Conservation (phyloP, 2,329 filamentous ascomycete genomes). For the Aspergillus uvarum region DNA sequence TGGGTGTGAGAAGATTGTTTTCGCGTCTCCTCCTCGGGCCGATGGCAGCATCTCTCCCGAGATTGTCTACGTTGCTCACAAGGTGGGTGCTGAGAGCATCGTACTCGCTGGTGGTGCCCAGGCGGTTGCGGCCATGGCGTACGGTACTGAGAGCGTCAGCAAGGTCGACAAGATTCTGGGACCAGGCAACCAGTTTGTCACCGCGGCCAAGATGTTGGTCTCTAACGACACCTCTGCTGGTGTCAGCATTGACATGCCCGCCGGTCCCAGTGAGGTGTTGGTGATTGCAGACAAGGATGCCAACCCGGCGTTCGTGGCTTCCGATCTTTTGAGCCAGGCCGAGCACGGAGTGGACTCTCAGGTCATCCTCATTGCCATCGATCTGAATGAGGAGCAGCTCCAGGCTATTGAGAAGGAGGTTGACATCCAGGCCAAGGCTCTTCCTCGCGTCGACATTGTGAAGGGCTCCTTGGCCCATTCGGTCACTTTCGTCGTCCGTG, state of each 20-base stretch:
- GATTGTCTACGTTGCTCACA: conserved; percentile 96
- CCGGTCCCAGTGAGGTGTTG: conserved; percentile 93
- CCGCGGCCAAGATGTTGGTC: conserved; percentile 96
- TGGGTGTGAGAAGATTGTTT: conserved; percentile 89
- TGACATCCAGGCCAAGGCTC: conserved; percentile 77
- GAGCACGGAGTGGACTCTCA: conserved; percentile 97
- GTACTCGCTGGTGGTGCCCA: conserved; percentile 94
- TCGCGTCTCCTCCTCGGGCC: conserved; percentile 84
- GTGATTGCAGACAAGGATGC: conserved; percentile 86
- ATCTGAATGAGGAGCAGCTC: conserved; percentile 70
- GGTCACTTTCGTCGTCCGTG: conserved; percentile 74
- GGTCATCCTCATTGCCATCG: conserved; percentile 85
- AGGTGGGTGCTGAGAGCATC: conserved; percentile 92
- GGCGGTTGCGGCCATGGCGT: conserved; percentile 93
- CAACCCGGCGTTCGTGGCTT: conserved; percentile 92
- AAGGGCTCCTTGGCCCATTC: conserved; percentile 87
- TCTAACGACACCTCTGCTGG: conserved; percentile 95
- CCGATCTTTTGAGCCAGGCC: conserved; percentile 89
- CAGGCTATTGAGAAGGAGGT: conserved; percentile 87
- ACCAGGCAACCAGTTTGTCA: conserved; percentile 97
- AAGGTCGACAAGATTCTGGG: conserved; percentile 99
- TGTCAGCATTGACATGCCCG: conserved; percentile 97
- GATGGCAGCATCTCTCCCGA: conserved; percentile 93
- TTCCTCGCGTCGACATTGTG: conserved; percentile 92
- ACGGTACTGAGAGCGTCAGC: conserved; percentile 87